These are phyloP conservation scores for Tulasnella sp. DNA, from an alignment of 768 basidiomycete genomes.

Conservation along the genomic window DNA sequence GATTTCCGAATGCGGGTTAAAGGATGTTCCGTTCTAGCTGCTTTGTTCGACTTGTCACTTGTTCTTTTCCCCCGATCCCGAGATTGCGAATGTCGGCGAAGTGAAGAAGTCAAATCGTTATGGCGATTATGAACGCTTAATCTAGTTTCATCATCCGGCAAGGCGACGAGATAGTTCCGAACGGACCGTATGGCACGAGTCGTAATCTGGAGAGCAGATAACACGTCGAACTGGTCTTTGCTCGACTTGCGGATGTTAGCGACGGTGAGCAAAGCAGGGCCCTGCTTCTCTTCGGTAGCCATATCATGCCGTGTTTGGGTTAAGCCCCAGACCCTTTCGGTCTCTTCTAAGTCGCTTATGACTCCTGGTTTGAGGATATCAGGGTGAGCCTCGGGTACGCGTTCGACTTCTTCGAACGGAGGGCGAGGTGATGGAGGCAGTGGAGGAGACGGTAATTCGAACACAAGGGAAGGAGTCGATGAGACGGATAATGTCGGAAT, in stretches of 20 bases:
- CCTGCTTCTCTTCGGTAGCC: not conserved
- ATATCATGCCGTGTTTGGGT: constrained; percentile 18
- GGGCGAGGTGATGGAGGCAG: constrained; percentile 31
- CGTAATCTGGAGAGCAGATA: constrained; percentile 61
- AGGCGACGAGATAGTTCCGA: constrained; percentile 67
- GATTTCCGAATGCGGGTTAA: constrained; percentile 57
- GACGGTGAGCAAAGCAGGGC: not conserved
- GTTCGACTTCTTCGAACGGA: constrained; percentile 19
- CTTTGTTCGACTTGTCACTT: no score
- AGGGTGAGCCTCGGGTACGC: constrained; percentile 58
- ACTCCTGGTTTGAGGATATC: constrained; percentile 65
- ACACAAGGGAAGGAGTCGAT: constrained; percentile 26
- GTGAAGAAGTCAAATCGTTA: no score
- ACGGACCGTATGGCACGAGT: constrained; percentile 71
- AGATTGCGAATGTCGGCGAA: no score
- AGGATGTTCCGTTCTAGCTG: constrained; percentile 48
- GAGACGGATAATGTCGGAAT: constrained; percentile 10
- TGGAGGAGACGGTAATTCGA: constrained; percentile 54
- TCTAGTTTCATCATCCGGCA: constrained; percentile 48
- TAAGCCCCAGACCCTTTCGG: constrained; percentile 52
- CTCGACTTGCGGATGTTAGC: constrained; percentile 4
- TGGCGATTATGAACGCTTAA: no score
- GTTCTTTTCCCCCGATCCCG: no score
- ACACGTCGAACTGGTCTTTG: constrained; percentile 40
- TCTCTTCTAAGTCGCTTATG: constrained; percentile 54